Evolutionary conservation across 306 rosid genomes (phyloP), one percentile per base, ranked within the genome.

Genomic region (Sindora glabra): DNA sequence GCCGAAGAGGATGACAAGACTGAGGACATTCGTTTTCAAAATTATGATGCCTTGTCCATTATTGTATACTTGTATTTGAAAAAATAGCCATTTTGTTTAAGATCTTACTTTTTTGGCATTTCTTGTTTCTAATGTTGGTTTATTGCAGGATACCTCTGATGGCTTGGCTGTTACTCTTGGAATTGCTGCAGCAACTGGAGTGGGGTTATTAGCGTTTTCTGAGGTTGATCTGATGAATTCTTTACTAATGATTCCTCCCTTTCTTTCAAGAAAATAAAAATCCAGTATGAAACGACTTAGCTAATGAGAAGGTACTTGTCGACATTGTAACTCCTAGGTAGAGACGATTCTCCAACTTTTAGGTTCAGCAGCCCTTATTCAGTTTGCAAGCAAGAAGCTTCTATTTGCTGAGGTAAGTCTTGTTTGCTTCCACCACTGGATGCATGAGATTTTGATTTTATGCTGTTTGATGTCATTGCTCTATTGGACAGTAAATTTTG

Each of bases 351-450:
- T 94, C 74, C 89, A 89, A 75, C 27, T 89, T 59, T 24, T 94
- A 41, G 99, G 99, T 37, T 79, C 99, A 10, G 97, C 86, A 66
- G 99, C 96, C 64, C 14, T 89, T 56, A 36, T 89, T 75, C 99
- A 94, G 81, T 76, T 86, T 54, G 89, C 67, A 62, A 77, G 87
- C 85, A 94, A 71, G 75, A 94, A 86, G 73, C 77, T 94, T 58
- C 83, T 94, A 24, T 94, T 76, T 67, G 97, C 99, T 0, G 94
- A 84, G 90, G 99, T 84, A 60, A 66, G 82, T 62, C 26, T 10
- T 29, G 34, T 29, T 29, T 17, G 48, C 22, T 47, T 45, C 56
- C 45, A 1, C 54, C 29, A 25, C 59, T 27, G 36, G 19, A 56
- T 37, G 59, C 56, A 32, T 33, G 25, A 21, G 29, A 25, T 25